A percentile compares a stretch with the other conserved stretches of the same genome.
These are phyloP conservation scores for Hordeum pubiflorum DNA, from an alignment of 202 grass and related monocot genomes.

Conservation along the genomic window DNA sequence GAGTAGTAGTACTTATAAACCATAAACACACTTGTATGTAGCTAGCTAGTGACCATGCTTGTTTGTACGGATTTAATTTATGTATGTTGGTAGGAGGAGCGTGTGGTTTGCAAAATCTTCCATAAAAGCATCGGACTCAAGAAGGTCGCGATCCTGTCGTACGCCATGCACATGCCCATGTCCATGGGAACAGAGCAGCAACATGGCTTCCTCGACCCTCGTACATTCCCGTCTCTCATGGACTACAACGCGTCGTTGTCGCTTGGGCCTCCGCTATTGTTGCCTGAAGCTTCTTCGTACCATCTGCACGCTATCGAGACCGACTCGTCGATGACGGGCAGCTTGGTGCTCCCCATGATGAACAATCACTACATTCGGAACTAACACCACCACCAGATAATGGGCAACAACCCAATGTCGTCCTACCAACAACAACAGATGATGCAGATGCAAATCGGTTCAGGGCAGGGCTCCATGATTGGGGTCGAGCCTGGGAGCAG, in stretches of 20 bases:
- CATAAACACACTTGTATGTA: not conserved
- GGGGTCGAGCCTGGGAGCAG: not conserved
- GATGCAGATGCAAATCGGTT: not conserved
- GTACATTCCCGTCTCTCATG: constrained; percentile 22
- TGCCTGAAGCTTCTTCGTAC: not conserved
- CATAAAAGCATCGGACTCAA: constrained; percentile 41
- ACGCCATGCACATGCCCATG: not conserved
- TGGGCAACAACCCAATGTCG: not conserved
- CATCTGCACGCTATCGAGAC: not conserved
- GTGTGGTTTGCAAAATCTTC: constrained; percentile 64
- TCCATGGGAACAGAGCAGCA: not conserved
- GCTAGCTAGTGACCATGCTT: not conserved
- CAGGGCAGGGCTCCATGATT: not conserved
- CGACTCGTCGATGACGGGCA: not conserved
- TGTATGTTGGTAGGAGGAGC: constrained; percentile 39
- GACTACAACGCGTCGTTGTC: not conserved
- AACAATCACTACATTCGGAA: not conserved
- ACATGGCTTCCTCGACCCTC: constrained; percentile 14
- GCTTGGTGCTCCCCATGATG: not conserved
- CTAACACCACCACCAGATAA: not conserved
- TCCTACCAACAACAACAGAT: not conserved
- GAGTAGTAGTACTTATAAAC: not conserved
- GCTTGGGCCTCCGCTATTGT: not conserved
- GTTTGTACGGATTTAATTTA: not conserved
- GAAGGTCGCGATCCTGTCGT: constrained; percentile 1